Conservation (phyloP, 2,329 filamentous ascomycete species). For the Stachybotrys elegans region DNA sequence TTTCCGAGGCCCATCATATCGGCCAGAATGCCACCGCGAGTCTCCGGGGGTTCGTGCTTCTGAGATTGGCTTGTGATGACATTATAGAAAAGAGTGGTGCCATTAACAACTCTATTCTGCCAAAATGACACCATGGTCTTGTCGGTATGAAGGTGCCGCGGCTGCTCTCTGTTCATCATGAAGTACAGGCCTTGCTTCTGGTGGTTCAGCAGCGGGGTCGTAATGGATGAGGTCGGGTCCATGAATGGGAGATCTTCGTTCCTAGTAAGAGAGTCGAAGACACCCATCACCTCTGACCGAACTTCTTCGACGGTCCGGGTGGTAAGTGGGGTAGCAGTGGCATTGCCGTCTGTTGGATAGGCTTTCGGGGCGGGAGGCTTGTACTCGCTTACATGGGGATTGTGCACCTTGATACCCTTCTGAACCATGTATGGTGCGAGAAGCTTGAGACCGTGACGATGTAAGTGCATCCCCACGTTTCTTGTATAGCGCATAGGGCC, state of each 20-base stretch:
- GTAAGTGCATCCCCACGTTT: constrained; percentile 62
- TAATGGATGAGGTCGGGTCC: constrained; percentile 57
- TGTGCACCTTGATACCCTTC: constrained; percentile 64
- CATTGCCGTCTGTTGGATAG: constrained; percentile 24
- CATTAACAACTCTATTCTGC: constrained; percentile 51
- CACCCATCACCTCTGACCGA: constrained; percentile 73
- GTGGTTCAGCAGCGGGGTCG: constrained; percentile 70
- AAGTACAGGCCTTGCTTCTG: constrained; percentile 89
- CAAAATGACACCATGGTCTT: constrained; percentile 70
- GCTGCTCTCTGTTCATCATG: constrained; percentile 73
- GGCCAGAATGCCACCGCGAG: constrained; percentile 68
- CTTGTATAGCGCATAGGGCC: constrained; percentile 63
- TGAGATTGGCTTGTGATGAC: constrained; percentile 74
- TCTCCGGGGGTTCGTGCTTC: constrained; percentile 56
- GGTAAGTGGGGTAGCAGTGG: constrained; percentile 23
- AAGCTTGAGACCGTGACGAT: constrained; percentile 61
- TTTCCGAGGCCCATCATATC: constrained; percentile 91
- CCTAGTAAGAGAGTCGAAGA: constrained; percentile 80
- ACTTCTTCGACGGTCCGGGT: constrained; percentile 78
- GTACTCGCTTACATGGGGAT: constrained; percentile 62
- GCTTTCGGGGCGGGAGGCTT: constrained; percentile 33
- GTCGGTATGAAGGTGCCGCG: constrained; percentile 53
- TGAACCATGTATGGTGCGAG: constrained; percentile 61
- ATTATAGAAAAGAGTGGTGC: constrained; percentile 66
- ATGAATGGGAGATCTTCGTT: constrained; percentile 71